A percentile compares a stretch with the other conserved stretches of the same genome.
phyloP scores from a whole-genome alignment of 2,329 filamentous ascomycete species.

The Stemphylium vesicarium region DNA sequence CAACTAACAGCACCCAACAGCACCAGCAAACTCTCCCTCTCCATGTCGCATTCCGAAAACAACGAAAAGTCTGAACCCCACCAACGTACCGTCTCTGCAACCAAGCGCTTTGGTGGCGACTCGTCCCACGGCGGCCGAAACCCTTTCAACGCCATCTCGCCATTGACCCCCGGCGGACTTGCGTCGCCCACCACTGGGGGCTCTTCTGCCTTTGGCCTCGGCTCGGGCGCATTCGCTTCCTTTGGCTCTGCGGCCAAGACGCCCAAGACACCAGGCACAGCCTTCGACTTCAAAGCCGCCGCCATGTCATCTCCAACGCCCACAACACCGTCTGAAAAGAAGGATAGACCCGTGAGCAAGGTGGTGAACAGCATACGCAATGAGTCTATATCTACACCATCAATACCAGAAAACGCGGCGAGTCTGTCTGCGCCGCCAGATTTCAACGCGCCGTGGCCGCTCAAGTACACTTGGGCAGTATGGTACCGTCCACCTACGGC shows the following conservation, averaged over 20 bases:
- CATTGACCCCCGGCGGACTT: constrained; percentile 68
- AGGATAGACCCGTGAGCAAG: constrained; percentile 47
- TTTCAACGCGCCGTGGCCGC: constrained; percentile 53
- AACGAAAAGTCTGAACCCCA: constrained; percentile 60
- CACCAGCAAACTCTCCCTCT: constrained; percentile 88
- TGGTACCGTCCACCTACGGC: constrained; percentile 97
- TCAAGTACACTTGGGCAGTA: constrained; percentile 91
- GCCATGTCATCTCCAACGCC: constrained; percentile 54
- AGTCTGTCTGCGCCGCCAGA: constrained; percentile 52
- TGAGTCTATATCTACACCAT: constrained; percentile 36
- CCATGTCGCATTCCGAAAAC: constrained; percentile 68
- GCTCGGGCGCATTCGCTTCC: constrained; percentile 95
- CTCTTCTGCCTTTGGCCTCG: constrained; percentile 89
- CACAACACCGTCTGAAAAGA: constrained; percentile 68
- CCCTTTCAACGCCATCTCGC: constrained; percentile 78
- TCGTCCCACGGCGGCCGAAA: constrained; percentile 78
- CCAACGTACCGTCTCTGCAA: constrained; percentile 68
- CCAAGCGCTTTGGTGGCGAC: constrained; percentile 78
- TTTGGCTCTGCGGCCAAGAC: constrained; percentile 84
- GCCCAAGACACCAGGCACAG: constrained; percentile 81
- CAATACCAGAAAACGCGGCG: constrained; percentile 41
- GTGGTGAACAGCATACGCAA: constrained; percentile 44
- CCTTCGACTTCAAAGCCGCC: constrained; percentile 76
- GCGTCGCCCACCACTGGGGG: constrained; percentile 78
- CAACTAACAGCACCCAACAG: constrained; percentile 56